phyloP scores from a whole-genome alignment of 345 rosid genomes.

The Balakata baccata region DNA sequence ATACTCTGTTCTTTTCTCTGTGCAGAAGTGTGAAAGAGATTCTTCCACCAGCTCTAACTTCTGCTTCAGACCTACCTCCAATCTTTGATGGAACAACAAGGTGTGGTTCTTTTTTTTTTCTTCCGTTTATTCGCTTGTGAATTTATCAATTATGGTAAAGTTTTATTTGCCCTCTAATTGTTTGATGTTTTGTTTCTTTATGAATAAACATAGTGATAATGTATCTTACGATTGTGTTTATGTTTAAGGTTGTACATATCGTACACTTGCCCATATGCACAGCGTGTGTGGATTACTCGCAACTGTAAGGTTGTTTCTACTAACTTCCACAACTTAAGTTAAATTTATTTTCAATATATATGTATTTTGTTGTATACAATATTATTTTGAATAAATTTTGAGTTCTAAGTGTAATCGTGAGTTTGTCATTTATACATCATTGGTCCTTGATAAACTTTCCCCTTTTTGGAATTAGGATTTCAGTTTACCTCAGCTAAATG shows the following conservation, averaged over 20 bases:
- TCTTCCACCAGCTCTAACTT: slow-evolving; percentile 61
- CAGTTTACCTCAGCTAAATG: no score
- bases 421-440: no score
- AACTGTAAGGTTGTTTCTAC: slow-evolving; percentile 59
- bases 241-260: slow-evolving; percentile 62
- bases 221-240: background rate
- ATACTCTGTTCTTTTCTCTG: background rate
- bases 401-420: no score
- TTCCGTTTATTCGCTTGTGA: slow-evolving; percentile 1
- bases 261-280: slow-evolving; percentile 72
- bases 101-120: slow-evolving; percentile 21
- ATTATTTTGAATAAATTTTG: no score
- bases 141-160: background rate
- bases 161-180: background rate
- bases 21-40: slow-evolving; percentile 41
- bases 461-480: no score
- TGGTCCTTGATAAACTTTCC: no score
- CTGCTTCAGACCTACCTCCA: slow-evolving; percentile 61
- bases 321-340: background rate
- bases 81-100: slow-evolving; percentile 79
- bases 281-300: slow-evolving; percentile 77
- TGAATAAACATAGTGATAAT: background rate
- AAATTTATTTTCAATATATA: background rate
- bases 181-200: background rate
- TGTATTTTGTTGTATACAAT: no score